These are phyloP conservation scores for Phlyctochytrium arcticum DNA, from an alignment of 192 early-diverging fungal genomes.

Conservation along the genomic window DNA sequence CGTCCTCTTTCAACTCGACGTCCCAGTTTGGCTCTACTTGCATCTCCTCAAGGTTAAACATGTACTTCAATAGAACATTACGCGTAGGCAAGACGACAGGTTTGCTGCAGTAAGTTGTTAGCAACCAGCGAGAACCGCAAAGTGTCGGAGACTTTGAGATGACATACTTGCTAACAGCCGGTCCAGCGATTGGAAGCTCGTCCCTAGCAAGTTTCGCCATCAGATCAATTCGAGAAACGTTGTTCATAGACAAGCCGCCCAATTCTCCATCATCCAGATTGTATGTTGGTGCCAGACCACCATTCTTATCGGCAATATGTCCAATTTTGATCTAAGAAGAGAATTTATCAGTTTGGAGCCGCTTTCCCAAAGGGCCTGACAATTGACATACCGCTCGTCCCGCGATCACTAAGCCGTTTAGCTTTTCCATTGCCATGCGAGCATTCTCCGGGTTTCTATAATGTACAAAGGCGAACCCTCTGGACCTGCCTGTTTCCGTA, in stretches of 20 bases:
- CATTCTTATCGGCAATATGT: slow-evolving; percentile 62
- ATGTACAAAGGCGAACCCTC: slow-evolving; percentile 79
- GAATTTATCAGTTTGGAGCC: too few species aligned
- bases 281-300: slow-evolving; percentile 3
- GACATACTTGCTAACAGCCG: slow-evolving; percentile 19
- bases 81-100: slow-evolving; percentile 56
- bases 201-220: slow-evolving; percentile 74
- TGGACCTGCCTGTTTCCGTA: slow-evolving; percentile 64
- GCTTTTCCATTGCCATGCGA: slow-evolving; percentile 69
- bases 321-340: slow-evolving; percentile 73
- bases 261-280: slow-evolving; percentile 45
- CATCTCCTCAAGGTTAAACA: slow-evolving; percentile 77
- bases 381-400: slow-evolving; percentile 50
- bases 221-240: slow-evolving; percentile 66
- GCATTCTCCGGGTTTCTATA: slow-evolving; percentile 69
- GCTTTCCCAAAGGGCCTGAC: background rate
- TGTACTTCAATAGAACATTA: slow-evolving; percentile 74
- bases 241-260: slow-evolving; percentile 62
- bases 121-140: background rate
- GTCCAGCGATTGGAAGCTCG: slow-evolving; percentile 10
- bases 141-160: background rate
- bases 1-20: slow-evolving; percentile 79
- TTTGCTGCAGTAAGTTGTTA: background rate
- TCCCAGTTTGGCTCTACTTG: slow-evolving; percentile 70
- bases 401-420: slow-evolving; percentile 80